Evolutionary conservation across 441 rosid species (phyloP).

Genomic region (Sinapis alba): DNA sequence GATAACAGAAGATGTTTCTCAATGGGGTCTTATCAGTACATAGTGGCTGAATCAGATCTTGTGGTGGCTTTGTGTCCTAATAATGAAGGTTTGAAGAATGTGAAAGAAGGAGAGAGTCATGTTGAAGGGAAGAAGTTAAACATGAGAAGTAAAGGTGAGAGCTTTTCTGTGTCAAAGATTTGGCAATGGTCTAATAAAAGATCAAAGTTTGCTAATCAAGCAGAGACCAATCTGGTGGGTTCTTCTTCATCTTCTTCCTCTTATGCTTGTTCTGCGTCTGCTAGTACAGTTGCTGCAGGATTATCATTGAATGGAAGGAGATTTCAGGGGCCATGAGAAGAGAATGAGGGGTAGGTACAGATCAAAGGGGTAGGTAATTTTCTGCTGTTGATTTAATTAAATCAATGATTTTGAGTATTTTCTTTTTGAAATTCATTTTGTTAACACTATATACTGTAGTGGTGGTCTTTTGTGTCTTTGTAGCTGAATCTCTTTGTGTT

Average conservation of each 20-base stretch:
- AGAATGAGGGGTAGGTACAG: conserved; percentile 35
- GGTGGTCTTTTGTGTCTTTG: conserved; percentile 8
- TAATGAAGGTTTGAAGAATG: conserved; percentile 41
- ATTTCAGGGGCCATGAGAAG: conserved; percentile 48
- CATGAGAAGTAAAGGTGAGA: conserved; percentile 65
- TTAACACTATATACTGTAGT: conserved; percentile 28
- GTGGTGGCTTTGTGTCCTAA: conserved; percentile 56
- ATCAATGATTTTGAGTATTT: conserved; percentile 25
- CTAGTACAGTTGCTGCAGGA: conserved; percentile 28
- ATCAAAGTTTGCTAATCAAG: conserved; percentile 48
- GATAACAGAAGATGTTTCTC: conserved; percentile 76
- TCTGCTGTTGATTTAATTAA: conserved; percentile 20
- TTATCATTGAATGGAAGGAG: conserved; percentile 49
- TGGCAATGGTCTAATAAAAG: conserved; percentile 78
- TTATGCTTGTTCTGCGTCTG: conserved; percentile 35
- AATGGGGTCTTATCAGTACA: conserved; percentile 71
- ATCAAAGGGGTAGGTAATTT: conserved; percentile 15
- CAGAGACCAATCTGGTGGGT: conserved; percentile 47
- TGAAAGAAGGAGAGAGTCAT: conserved; percentile 22
- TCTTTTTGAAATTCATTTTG: conserved; percentile 22
- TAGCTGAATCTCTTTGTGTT: conserved; percentile 27
- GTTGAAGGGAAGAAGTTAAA: conserved; percentile 67
- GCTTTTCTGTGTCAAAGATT: conserved; percentile 79
- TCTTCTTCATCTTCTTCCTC: conserved; percentile 27
- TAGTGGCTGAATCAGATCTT: conserved; percentile 68